Evolutionary conservation across 768 basidiomycete genomes (phyloP), one percentile per base, ranked within the genome.

Genomic region (Boletus eberwhitei): DNA sequence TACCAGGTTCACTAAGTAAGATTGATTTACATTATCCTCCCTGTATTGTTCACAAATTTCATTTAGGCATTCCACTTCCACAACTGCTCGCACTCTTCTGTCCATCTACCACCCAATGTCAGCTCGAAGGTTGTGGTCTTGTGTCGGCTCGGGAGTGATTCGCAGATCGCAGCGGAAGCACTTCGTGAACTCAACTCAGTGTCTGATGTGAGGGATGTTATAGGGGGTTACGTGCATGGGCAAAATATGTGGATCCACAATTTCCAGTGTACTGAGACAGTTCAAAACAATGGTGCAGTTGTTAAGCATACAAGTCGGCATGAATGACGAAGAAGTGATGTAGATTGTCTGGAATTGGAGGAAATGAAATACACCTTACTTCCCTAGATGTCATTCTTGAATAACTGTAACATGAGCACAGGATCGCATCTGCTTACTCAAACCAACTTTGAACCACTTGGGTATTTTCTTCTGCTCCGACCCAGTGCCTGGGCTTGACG

Each of bases 71-170:
- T 13, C 90, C 93, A 0, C 77, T 97, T 12, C 72, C 75, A 21
- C 74, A 80, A 39, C 74, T 95, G 3, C 74, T 88, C 2, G 78
- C 81, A 3, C 51, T 93, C 92, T 1, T 58, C 67, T n/a, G 60
- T 70, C 2, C 69, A 75, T 50, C 47, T 84, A n/a, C 63, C 73
- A 7, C 37, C 58, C 4, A 58, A 64, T 38, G 45, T 54, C 26
- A 50, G 56, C 19, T 66, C 59, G 11, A 68, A 75, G 9, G 44
- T 66, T 17, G 84, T 84, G 55, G 73, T 97, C 17, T 71, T 97
- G 26, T 98, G 95, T 71, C 80, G 92, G 31, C 75, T 93, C 21
- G 95, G 96, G 5, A 98, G 97, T 64, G 96, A 98, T 69, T 96
- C 93, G 1, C 90, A 93, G 68, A 80, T 91, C 19, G 96, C 94